Base-by-base conservation (phyloP, 2,329 filamentous ascomycete species). In the Trichoderma koningiopsis region DNA sequence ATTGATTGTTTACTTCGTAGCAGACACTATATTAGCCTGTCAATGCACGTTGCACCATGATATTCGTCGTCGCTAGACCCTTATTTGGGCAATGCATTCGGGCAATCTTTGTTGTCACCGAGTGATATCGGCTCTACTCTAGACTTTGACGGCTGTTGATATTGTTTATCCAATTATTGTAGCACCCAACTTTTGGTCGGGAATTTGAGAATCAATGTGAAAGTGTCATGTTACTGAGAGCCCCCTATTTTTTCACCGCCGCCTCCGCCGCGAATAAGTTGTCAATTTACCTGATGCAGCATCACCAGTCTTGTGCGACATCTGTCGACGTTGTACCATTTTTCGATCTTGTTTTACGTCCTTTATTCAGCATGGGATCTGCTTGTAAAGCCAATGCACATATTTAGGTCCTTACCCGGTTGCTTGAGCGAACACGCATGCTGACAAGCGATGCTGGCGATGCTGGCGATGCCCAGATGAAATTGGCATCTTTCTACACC, bases 181-280 rank as follows among this genome's bases (percentile, higher is more conserved):
- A 31, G 22, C 14, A 31, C 11, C 19, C 22, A 29, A 11, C 6
- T 2, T 2, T 16, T 40, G 33, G 27, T 31, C 60, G 24, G 14
- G 27, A 27, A 19, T 2, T 35, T 8, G 13, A 16, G 33, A 6
- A 31, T 27, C 10, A 49, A 13, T 13, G 10, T 24, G n/a, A 35
- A 31, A 62, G 40, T 16, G n/a, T 47, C 29, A 29, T 35, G 29
- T 11, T 8, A 16, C 31, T 14, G 47, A 27, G 31, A 27, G 19
- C 10, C 10, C 60, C 60, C 60, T 63, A 22, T 52, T 63, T 63
- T 63, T 53, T 52, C 60, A 31, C 60, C 13, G 24, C 13, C 19
- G 14, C 47, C 24, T n/a, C 22, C n/a, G n/a, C 47, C 47, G 47
- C 10, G 8, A 13, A 49, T 11, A 49, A 52, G 29, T 43, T n/a